Evolutionary conservation across 192 early-diverging fungal genomes (phyloP).

Genomic region (Linnemannia elongata): DNA sequence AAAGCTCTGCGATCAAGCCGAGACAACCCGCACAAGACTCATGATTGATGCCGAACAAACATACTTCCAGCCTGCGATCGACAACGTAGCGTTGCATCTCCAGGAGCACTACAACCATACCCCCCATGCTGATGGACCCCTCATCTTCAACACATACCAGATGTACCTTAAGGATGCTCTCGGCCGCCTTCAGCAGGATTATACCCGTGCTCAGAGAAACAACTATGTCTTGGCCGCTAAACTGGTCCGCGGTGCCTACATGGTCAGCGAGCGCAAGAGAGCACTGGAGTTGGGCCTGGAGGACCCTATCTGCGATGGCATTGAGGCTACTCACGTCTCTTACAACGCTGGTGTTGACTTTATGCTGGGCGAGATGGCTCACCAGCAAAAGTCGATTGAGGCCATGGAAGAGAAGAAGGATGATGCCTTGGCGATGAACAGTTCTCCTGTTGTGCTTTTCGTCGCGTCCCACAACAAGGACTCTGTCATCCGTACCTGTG

Average conservation of each 20-base stretch:
- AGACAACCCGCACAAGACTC: conserved; percentile 73
- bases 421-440: conserved; percentile 17
- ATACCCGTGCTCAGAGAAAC: conserved; percentile 74
- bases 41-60: conserved; percentile 95
- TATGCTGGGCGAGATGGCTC: conserved; percentile 70
- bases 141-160: conserved; percentile 96
- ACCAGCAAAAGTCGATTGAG: neutral
- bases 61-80: conserved; percentile 95
- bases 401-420: conserved; percentile 7
- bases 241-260: conserved; percentile 75
- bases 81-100: conserved; percentile 82
- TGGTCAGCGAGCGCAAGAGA: conserved; percentile 69
- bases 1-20: conserved; percentile 73
- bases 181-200: conserved; percentile 73
- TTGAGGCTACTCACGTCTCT: conserved; percentile 84
- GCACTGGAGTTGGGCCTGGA: conserved; percentile 75
- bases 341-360: conserved; percentile 85
- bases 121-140: conserved; percentile 59
- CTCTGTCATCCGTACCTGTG: conserved; percentile 73
- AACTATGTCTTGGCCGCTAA: conserved; percentile 86
- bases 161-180: conserved; percentile 87
- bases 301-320: conserved; percentile 85
- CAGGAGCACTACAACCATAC: conserved; percentile 77
- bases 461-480: conserved; percentile 92
- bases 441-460: conserved; percentile 77